Evolutionary conservation across 495 filamentous ascomycete species (phyloP), one percentile per base, ranked within the genome.

Genomic region (Annulohypoxylon bovei): DNA sequence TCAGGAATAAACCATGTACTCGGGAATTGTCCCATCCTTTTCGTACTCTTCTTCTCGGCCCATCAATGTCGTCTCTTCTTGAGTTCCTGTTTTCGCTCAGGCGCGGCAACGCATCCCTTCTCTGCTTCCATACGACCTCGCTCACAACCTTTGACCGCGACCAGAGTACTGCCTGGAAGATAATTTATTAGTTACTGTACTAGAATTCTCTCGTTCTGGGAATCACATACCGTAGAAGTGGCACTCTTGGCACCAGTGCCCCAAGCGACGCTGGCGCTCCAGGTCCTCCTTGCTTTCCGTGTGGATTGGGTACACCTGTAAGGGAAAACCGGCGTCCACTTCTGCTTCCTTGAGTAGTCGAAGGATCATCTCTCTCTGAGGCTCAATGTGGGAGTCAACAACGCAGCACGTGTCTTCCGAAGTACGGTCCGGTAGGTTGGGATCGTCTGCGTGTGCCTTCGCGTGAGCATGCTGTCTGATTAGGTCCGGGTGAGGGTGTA

Each of bases 201-300:
- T 53, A 20, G 2, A 33, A 11, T 11, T 25, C 27, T 18, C 1
- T 12, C 20, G 3, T 37, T 27, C 11, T 1, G 28, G 20, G 12
- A 23, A 57, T 7, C 16, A 23, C 3, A 14, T 27, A 6, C 14
- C 28, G 2, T 59, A 22, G 7, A n/a, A 33, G 20, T 70, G 67
- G 23, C 67, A 70, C 14, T 12, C 5, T 7, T 9, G 23, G 25
- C 67, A 70, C 67, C 67, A 70, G 12, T 65, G 67, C 12, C 30
- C n/a, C 9, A 65, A 23, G 11, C 49, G 14, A 0, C 27, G 32
- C 47, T 70, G 54, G 4, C 60, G 60, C 1, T 20, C 1, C 20
- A 70, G 27, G 6, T 37, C 18, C 12, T 33, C n/a, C 6, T 47
- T 2, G 35, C 47, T n/a, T 1, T 60, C 20, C 8, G 60, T 70